A percentile compares a stretch with the other conserved stretches of the same genome.
Evolutionary conservation across 805 yeast genomes (phyloP).

Genomic region (Lipomyces spencermartinsiae): DNA sequence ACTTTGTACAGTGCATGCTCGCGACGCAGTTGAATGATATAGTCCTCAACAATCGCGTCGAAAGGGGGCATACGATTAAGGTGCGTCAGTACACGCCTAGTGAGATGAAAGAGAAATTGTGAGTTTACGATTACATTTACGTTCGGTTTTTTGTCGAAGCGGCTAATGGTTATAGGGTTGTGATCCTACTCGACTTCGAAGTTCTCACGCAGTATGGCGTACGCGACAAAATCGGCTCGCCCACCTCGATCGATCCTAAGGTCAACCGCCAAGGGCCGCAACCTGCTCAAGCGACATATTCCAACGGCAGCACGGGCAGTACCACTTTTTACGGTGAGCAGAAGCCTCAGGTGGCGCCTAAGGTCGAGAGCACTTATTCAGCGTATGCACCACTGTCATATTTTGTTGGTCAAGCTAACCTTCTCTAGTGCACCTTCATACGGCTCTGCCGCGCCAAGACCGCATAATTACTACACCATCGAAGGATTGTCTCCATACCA

Average conservation of each 20-base stretch:
- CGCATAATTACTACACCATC: slow-evolving; percentile 62
- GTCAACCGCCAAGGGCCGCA: background rate
- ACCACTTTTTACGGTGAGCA: slow-evolving; percentile 30
- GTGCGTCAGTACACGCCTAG: slow-evolving; percentile 27
- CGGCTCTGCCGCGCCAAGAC: slow-evolving; percentile 13
- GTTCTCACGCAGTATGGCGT: slow-evolving; percentile 29
- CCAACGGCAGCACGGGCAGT: slow-evolving; percentile 9
- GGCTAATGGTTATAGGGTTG: slow-evolving; percentile 14
- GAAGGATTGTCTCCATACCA: slow-evolving; percentile 92
- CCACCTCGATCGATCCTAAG: slow-evolving; percentile 12
- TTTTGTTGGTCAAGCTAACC: background rate
- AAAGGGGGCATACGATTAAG: slow-evolving; percentile 30
- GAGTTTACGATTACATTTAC: background rate
- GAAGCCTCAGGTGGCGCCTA: slow-evolving; percentile 4
- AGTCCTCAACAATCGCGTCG: slow-evolving; percentile 15
- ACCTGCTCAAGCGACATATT: background rate
- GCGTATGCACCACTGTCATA: slow-evolving; percentile 5
- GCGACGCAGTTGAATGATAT: slow-evolving; percentile 21
- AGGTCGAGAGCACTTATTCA: slow-evolving; percentile 1
- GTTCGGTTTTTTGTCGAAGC: background rate
- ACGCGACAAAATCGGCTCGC: slow-evolving; percentile 34
- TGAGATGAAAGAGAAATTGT: slow-evolving; percentile 27
- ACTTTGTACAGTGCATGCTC: slow-evolving; percentile 35
- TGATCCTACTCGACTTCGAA: slow-evolving; percentile 28
- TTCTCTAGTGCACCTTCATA: background rate